Conservation (phyloP, 352 stramenopile genomes). For the Phytopythium sindhum region DNA sequence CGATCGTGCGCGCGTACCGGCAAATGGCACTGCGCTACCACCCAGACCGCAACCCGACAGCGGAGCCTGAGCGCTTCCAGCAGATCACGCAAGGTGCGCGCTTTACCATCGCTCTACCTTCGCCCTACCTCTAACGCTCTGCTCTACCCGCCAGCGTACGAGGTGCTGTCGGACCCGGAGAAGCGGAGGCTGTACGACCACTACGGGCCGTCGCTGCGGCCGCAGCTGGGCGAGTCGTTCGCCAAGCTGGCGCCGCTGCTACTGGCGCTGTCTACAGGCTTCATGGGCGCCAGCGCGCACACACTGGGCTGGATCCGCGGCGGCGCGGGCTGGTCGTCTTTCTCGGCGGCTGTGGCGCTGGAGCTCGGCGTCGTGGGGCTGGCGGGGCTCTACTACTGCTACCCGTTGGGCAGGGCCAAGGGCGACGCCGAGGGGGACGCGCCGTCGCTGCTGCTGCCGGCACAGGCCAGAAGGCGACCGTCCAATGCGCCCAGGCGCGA, state of each 20-base stretch:
- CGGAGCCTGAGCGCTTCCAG: slow-evolving; percentile 88
- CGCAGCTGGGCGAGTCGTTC: slow-evolving; percentile 59
- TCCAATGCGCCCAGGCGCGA: slow-evolving; percentile 26
- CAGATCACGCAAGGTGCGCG: slow-evolving; percentile 49
- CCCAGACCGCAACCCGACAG: slow-evolving; percentile 94
- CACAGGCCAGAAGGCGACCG: slow-evolving; percentile 12
- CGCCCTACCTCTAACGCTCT: background rate
- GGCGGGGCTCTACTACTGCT: slow-evolving; percentile 64
- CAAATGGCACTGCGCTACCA: slow-evolving; percentile 92
- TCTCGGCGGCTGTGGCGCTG: slow-evolving; percentile 29
- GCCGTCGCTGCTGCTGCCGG: slow-evolving; percentile 5
- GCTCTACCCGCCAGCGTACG: slow-evolving; percentile 44
- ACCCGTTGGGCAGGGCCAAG: slow-evolving; percentile 9
- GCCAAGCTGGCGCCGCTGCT: slow-evolving; percentile 59
- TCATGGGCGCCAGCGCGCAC: slow-evolving; percentile 41
- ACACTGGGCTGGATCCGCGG: slow-evolving; percentile 31
- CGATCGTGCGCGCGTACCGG: slow-evolving; percentile 96
- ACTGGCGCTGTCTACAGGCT: slow-evolving; percentile 54
- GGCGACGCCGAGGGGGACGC: background rate
- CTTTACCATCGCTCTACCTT: background rate
- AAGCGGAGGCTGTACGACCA: slow-evolving; percentile 73
- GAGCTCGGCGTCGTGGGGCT: slow-evolving; percentile 52
- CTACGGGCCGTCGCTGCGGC: slow-evolving; percentile 61
- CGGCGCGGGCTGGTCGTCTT: slow-evolving; percentile 1
- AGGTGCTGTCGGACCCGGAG: slow-evolving; percentile 72